Evolutionary conservation across 176 grass and related monocot species (phyloP), one percentile per base, ranked within the genome.

Genomic region (Lolium rigidum): DNA sequence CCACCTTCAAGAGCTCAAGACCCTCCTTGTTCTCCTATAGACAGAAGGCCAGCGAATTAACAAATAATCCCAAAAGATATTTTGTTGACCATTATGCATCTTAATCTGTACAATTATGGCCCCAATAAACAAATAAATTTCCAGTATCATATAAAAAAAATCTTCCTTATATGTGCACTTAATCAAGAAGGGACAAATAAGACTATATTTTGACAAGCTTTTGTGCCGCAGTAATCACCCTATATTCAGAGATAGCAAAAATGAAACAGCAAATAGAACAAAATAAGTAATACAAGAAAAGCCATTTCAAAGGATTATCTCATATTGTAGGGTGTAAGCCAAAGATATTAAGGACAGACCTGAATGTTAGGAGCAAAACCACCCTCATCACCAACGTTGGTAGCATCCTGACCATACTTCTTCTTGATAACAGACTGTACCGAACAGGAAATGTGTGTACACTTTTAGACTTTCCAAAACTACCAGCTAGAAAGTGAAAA

Each of bases 351-450:
- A 71, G 5, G 5, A 74, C 52, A 74, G 13, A 97, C 97, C 97
- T 95, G 94, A 86, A 98, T 95, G 88, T 98, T 98, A 39, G 97
- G 97, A 80, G 94, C 97, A 89, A 98, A 98, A 85, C 97, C 97
- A 80, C 97, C 97, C 88, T 98, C 97, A 82, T 98, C 97, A 67
- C 96, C 96, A 41, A 98, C 94, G 87, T 98, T 98, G 68, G 94
- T 96, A 69, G 97, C 97, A 92, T 98, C 97, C 41, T 94, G 97
- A 41, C 97, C 97, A 20, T 98, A 98, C 84, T 98, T 98, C 92
- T 98, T 98, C 94, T 98, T 98, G 86, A 98, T 98, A 70, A 98
- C 90, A 88, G 90, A 84, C 94, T 94, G 48, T 44, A 86, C 22
- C 31, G 31, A 35, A 35, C 31, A 35, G 31, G 31, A 35, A 35